phyloP scores from a whole-genome alignment of 768 basidiomycete genomes.

The Asterophora parasitica region DNA sequence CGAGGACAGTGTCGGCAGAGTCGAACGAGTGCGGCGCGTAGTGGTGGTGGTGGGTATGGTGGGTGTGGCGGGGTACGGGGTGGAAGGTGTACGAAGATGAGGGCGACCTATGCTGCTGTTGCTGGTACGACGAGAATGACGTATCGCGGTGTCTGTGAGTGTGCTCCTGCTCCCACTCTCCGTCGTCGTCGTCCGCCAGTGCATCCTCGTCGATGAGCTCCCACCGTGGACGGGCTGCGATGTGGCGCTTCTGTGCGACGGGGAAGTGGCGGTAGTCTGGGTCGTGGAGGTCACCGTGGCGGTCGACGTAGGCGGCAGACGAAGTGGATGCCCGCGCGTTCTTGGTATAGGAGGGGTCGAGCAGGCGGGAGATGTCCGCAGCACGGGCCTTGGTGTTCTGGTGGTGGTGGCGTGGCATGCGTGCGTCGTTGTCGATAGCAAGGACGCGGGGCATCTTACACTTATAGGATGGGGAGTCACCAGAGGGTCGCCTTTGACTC shows the following conservation, averaged over 20 bases:
- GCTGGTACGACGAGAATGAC: conserved; percentile 13
- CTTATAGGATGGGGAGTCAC: too few species aligned
- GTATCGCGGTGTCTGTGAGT: not conserved
- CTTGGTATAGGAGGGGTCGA: conserved; percentile 56
- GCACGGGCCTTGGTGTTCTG: conserved; percentile 23
- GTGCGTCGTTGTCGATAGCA: too few species aligned
- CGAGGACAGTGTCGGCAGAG: conserved; percentile 22
- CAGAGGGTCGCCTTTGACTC: not conserved
- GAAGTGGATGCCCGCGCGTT: conserved; percentile 17
- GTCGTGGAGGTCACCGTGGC: conserved; percentile 59
- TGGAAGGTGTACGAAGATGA: conserved; percentile 9
- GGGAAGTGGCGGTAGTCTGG: conserved; percentile 68
- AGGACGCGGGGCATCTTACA: too few species aligned
- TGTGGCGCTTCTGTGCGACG: too few species aligned
- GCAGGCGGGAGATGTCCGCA: conserved; percentile 56
- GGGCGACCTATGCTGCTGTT: conserved; percentile 5
- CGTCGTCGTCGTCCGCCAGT: conserved; percentile 23
- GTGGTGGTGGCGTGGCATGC: conserved; percentile 2
- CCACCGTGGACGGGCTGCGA: conserved; percentile 26
- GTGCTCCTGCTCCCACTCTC: not conserved
- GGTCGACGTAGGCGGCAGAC: conserved; percentile 50
- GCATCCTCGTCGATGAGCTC: conserved; percentile 25
- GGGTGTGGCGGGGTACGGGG: conserved; percentile 13
- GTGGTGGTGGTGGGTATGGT: conserved; percentile 17
- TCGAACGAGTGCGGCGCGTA: conserved; percentile 25